These are phyloP conservation scores for Stentor roeselii DNA, from an alignment of 73 alveolate genomes.

Conservation along the genomic window DNA sequence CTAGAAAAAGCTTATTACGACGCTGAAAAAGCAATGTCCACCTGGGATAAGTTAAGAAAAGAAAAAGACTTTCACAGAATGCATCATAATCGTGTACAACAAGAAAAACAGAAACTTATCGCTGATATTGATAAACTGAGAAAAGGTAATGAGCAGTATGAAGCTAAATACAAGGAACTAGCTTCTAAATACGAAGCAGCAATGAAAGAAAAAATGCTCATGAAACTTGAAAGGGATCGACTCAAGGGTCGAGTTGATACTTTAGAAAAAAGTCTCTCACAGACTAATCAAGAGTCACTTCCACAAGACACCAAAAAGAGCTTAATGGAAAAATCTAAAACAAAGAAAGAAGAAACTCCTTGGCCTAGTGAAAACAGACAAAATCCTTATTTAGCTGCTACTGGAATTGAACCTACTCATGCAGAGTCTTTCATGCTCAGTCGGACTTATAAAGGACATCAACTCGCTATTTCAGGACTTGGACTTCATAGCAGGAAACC, in stretches of 20 bases:
- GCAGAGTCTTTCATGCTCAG: conserved; percentile 37
- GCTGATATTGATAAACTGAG: conserved; percentile 87
- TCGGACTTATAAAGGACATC: conserved; percentile 93
- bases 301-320: too few species aligned
- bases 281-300: conserved; percentile 61
- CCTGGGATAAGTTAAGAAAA: conserved; percentile 95
- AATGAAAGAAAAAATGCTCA: conserved; percentile 94
- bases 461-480: conserved; percentile 90
- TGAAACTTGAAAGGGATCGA: conserved; percentile 96
- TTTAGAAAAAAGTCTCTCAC: conserved; percentile 71
- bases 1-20: conserved; percentile 24
- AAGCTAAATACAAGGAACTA: conserved; percentile 86
- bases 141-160: conserved; percentile 91
- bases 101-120: conserved; percentile 82
- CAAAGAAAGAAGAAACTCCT: conserved; percentile 45
- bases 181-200: conserved; percentile 94
- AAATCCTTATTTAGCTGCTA: conserved; percentile 50
- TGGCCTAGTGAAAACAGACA: conserved; percentile 54
- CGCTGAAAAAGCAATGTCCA: conserved; percentile 85
- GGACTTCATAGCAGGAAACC: conserved; percentile 90
- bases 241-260: conserved; percentile 88
- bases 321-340: too few species aligned
- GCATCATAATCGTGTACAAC: conserved; percentile 96
- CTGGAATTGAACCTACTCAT: conserved; percentile 41
- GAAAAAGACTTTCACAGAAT: conserved; percentile 98